Base-by-base conservation (phyloP, 441 rosid genomes). In the Adansonia madagascariensis region DNA sequence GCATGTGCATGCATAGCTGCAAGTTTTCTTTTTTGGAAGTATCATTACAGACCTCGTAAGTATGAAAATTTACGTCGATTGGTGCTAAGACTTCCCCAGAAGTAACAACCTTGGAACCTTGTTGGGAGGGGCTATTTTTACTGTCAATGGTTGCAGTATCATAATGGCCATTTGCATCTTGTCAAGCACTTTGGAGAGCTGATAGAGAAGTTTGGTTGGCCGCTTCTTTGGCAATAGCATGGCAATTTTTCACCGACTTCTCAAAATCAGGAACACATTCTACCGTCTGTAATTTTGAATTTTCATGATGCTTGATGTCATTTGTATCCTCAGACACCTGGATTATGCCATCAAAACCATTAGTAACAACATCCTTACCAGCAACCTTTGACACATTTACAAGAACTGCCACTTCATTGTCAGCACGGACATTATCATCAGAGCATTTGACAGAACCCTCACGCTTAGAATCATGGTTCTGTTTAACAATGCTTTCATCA, bases 141-240 rank as follows among this genome's bases (percentile, higher is more conserved):
- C 72, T 17, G 70, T 43, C 75, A 52, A 11, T 53, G 39, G 77
- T 27, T 70, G 79, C 60, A 22, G 35, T 75, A 55, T 64, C 67
- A 1, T 49, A 61, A 68, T 31, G 18, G 50, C 60, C 71, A 70
- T 77, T 67, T 11, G 69, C 43, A 11, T 64, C 27, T 62, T 56
- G 67, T 67, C 35, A 63, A 14, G 39, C 77, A 49, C 49, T 65
- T 53, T 14, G 66, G n/a, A 10, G 27, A 77, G 73, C 64, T 39
- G 69, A 8, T 6, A 68, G 50, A 12, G 27, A 78, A 79, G 74
- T 44, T 77, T 83, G 80, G 72, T 71, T 43, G 31, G 63, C 71
- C 8, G 12, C 77, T 56, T 35, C 76, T 53, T 52, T 17, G n/a
- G 55, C 7, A 47, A 31, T 3, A 72, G 64, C 62, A 31, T 47